These are phyloP conservation scores for Yamadazyma sp. DNA, from an alignment of 805 yeast genomes.

Conservation along the genomic window DNA sequence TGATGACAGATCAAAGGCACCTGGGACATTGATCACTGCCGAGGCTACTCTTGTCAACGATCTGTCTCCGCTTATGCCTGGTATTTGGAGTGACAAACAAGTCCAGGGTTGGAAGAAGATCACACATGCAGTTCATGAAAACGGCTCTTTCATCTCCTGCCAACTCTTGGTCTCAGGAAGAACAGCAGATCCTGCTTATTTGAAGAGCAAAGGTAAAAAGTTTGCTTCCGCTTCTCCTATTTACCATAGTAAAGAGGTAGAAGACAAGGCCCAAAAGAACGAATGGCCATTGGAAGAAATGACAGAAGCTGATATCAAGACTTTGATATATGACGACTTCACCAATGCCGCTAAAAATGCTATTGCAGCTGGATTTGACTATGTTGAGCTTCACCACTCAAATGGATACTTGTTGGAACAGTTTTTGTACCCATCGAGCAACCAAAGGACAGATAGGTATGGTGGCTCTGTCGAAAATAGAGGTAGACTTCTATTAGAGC, in stretches of 20 bases:
- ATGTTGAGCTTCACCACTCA: slow-evolving; percentile 41
- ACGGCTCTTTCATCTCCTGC: slow-evolving; percentile 41
- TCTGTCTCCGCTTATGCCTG: slow-evolving; percentile 47
- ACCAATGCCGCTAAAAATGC: slow-evolving; percentile 31
- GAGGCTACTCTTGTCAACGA: slow-evolving; percentile 36
- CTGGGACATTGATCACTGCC: slow-evolving; percentile 31
- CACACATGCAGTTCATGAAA: slow-evolving; percentile 45
- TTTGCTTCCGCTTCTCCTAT: slow-evolving; percentile 12
- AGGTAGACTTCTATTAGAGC: slow-evolving; percentile 30
- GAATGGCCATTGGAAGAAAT: slow-evolving; percentile 14
- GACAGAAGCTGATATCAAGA: slow-evolving; percentile 24
- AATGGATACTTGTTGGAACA: slow-evolving; percentile 42
- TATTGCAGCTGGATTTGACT: slow-evolving; percentile 38
- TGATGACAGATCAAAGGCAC: slow-evolving; percentile 28
- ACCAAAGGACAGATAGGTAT: slow-evolving; percentile 33
- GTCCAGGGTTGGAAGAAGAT: slow-evolving; percentile 51
- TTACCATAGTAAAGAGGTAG: neutral
- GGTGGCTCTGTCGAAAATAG: slow-evolving; percentile 42
- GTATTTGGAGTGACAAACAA: slow-evolving; percentile 50
- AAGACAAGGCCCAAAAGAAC: slow-evolving; percentile 7
- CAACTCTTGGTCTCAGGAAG: slow-evolving; percentile 60
- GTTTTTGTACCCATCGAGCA: slow-evolving; percentile 33
- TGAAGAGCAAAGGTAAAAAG: slow-evolving; percentile 23
- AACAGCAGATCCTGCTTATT: slow-evolving; percentile 26
- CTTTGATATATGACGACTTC: slow-evolving; percentile 21